Conservation (phyloP, 805 yeast species). For the Isabelozyma pseudorhagii region DNA sequence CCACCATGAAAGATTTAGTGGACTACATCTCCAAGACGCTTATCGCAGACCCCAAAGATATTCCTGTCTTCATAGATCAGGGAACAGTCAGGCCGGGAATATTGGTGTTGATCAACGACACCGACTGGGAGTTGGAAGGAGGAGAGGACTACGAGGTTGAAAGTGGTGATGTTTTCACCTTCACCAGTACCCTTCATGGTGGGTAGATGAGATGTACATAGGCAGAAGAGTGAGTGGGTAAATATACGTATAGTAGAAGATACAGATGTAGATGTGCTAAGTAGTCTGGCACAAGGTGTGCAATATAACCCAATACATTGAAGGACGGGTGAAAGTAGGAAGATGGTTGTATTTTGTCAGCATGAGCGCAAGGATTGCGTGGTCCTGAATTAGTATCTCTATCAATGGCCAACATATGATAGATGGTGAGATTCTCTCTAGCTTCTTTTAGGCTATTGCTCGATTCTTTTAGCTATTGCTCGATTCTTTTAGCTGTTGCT, state of each 20-base stretch:
- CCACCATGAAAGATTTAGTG: conserved; percentile 52
- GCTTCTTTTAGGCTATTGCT: no score
- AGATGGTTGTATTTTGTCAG: no score
- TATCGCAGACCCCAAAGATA: conserved; percentile 59
- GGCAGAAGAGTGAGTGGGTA: no score
- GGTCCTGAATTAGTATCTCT: no score
- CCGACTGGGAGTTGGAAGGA: conserved; percentile 96
- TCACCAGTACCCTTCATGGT: conserved; percentile 93
- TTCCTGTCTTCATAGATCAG: conserved; percentile 76
- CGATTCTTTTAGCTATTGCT: no score
- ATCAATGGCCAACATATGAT: no score
- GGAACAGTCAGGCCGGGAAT: conserved; percentile 88
- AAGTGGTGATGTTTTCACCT: conserved; percentile 73
- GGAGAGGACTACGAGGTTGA: conserved; percentile 78
- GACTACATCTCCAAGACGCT: conserved; percentile 50
- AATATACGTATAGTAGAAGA: not conserved
- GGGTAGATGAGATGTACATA: conserved; percentile 47
- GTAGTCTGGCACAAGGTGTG: not conserved
- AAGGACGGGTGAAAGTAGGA: not conserved
- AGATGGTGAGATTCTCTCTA: no score
- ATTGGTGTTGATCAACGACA: conserved; percentile 83
- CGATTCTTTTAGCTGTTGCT: no score
- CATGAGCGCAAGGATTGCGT: no score
- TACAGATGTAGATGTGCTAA: not conserved
- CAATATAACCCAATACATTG: not conserved